Base-by-base conservation (phyloP, 2,329 filamentous ascomycete genomes). In the Coleophoma cylindrospora region DNA sequence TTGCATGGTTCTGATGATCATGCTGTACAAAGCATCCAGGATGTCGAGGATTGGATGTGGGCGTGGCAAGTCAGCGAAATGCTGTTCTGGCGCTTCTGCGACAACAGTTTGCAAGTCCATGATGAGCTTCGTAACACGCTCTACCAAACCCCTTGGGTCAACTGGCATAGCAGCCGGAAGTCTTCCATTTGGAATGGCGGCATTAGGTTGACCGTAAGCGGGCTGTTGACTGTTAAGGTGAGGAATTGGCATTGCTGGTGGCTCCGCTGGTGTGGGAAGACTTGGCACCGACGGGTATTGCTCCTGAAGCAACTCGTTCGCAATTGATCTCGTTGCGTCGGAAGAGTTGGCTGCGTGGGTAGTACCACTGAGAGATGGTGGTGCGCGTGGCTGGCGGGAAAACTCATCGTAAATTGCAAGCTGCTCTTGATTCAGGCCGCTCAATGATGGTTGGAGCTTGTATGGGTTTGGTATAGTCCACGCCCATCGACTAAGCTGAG, bases 351-450 rank as follows among this genome's bases (percentile, higher is more conserved):
- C 70, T 14, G 73, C 73, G 57, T 85, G 81, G 4, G 74, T 72
- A 2, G 76, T 66, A 65, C 83, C 66, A 68, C 82, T 64, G 64
- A 75, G 64, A 71, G 83, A 67, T 54, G 76, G 58, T 64, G 75
- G 66, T 63, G 78, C 80, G 50, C 90, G 86, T 27, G 89, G 86
- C 65, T 95, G 90, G 50, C 91, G 80, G 10, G 89, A 90, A 67
- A 99, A 99, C 55, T 97, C 91, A 63, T 97, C 91, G 63, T 99
- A 99, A 22, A 99, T 95, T 11, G 89, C 89, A 74, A 97, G 82
- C 63, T 99, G 94, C 61, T 96, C 90, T 21, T 87, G 79, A 63
- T 96, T 97, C 47, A 99, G 73, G 4, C 92, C 92, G 47, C 79
- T 79, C 14, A 69, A 68, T 53, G 67, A 80, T 12, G 89, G 85